Percentiles rank a stretch among this genome's conserved stretches.
phyloP scores from a whole-genome alignment of 169 alveolate species.

The Eimeria zaria region DNA sequence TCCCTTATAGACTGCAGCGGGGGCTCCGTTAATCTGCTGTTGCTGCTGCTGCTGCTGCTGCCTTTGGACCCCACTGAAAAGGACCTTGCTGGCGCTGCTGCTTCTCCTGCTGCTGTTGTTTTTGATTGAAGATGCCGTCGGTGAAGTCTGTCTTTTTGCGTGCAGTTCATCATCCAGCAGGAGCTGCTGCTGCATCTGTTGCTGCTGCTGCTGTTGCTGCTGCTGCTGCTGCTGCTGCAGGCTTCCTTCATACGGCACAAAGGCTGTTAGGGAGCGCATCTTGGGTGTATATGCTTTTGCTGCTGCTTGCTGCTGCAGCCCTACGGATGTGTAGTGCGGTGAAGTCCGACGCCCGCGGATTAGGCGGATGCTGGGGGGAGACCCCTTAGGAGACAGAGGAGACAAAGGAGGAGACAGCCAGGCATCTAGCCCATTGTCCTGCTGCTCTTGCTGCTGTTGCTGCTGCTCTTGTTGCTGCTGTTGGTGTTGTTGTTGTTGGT shows the following conservation, averaged over 20 bases:
- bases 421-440: background rate
- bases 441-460: conserved; percentile 41
- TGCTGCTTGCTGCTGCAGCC: background rate
- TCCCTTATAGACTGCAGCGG: conserved; percentile 3
- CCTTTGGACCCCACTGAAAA: background rate
- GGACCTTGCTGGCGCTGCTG: background rate
- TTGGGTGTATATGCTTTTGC: background rate
- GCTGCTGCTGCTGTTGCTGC: background rate
- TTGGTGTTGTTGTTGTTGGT: background rate
- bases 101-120: background rate
- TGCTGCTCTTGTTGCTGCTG: background rate
- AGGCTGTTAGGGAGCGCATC: conserved; percentile 1
- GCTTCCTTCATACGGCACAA: conserved; percentile 11
- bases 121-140: background rate
- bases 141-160: background rate
- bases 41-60: conserved; percentile 22
- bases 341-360: background rate
- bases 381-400: background rate
- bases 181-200: background rate
- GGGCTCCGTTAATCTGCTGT: background rate
- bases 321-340: background rate
- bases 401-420: background rate
- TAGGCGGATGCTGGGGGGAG: background rate
- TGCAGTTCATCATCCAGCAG: background rate
- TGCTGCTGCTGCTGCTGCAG: conserved; percentile 44